Evolutionary conservation across 2,329 filamentous ascomycete genomes (phyloP).

Genomic region (Hypoxylon rubiginosum): DNA sequence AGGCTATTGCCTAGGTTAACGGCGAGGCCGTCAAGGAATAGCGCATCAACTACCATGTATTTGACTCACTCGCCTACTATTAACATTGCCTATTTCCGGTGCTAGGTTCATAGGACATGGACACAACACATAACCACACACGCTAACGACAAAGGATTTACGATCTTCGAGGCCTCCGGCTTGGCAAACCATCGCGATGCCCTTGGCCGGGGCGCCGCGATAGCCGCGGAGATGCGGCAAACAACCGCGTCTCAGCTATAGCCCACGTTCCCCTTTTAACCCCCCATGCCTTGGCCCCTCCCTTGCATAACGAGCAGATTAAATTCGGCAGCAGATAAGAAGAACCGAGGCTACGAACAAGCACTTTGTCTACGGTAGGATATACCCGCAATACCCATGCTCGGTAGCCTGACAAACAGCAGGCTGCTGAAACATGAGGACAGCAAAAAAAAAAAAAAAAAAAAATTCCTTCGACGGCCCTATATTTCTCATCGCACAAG

Average conservation of each 20-base stretch:
- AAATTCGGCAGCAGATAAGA: neutral
- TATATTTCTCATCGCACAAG: neutral
- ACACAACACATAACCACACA: neutral
- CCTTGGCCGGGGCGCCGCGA: neutral
- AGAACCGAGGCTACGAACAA: neutral
- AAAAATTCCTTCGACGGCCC: neutral
- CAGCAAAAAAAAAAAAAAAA: no score
- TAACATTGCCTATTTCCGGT: neutral
- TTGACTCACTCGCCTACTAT: neutral
- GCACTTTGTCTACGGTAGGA: neutral
- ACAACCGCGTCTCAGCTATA: neutral
- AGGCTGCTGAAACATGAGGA: neutral
- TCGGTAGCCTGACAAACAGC: slow-evolving; percentile 1
- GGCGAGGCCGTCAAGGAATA: neutral
- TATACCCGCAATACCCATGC: neutral
- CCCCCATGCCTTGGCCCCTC: neutral
- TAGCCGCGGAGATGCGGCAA: neutral
- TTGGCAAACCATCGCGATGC: neutral
- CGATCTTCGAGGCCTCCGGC: neutral
- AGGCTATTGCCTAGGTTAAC: neutral
- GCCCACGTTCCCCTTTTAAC: neutral
- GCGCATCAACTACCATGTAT: neutral
- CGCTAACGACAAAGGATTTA: neutral
- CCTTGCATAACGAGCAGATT: neutral
- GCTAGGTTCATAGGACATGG: neutral